Evolutionary conservation across 108 stramenopile genomes (phyloP), one percentile per base, ranked within the genome.

Genomic region (Aureococcus anophagefferens): DNA sequence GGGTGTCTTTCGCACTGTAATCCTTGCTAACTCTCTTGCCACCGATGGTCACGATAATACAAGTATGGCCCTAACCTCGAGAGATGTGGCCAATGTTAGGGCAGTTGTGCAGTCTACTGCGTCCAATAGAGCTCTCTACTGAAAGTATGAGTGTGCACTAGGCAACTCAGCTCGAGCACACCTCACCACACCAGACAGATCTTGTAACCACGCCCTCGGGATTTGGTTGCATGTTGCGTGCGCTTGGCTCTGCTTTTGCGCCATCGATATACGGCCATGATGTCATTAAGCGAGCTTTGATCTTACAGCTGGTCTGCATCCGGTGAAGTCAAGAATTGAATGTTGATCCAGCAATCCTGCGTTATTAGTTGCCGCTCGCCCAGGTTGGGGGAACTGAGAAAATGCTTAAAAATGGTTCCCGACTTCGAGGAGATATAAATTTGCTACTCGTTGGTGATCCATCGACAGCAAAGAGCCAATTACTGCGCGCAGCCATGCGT

Each of bases 351-450:
- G 13, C 9, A 44, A 44, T 11, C 40, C 5, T 44, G 5, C 9
- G 40, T 44, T 44, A n/a, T n/a, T n/a, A n/a, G n/a, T n/a, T n/a
- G n/a, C n/a, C n/a, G n/a, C n/a, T n/a, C n/a, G n/a, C n/a, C 13
- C 40, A 44, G 40, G 40, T 44, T 44, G 40, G 40, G 40, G 40
- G 40, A 13, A 44, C 40, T 13, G 40, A 44, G 40, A 44, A 44
- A 63, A 97, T 94, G 74, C 86, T 99, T 46, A 90, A 85, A 33
- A 99, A 97, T 78, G 98, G 98, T 9, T 97, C 98, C 33, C 94
- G 95, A 79, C 79, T 98, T 67, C 90, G 98, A 76, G 98, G 98
- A 63, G 98, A 99, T 79, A 96, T 99, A 73, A 99, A 99, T 76
- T 88, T 98, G 5, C 83, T 99, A 68, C 74, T 99, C 62, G 79